Conservation (phyloP, 805 yeast genomes). For the Cyberlindnera euphorbiae region DNA sequence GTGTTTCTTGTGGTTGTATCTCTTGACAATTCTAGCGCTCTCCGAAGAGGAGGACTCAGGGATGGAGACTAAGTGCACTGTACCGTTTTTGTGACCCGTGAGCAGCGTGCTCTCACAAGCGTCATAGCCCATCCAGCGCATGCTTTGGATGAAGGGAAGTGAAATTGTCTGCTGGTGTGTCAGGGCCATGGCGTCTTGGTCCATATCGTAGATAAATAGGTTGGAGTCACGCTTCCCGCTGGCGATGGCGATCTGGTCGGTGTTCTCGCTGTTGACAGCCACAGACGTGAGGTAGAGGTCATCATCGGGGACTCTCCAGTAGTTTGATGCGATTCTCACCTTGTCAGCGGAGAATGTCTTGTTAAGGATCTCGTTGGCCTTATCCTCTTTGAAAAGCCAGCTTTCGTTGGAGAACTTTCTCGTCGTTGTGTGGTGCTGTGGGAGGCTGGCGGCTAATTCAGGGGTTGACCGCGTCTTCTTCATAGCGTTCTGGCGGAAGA, state of each 20-base stretch:
- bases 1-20: conserved; percentile 76
- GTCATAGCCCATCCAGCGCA: conserved; percentile 47
- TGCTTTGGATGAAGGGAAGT: conserved; percentile 47
- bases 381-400: conserved; percentile 18
- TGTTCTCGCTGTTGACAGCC: conserved; percentile 26
- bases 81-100: conserved; percentile 78
- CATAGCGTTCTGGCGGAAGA: conserved; percentile 27
- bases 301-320: conserved; percentile 28
- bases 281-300: conserved; percentile 43
- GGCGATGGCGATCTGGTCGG: conserved; percentile 44
- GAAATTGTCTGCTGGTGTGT: conserved; percentile 58
- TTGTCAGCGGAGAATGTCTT: conserved; percentile 39
- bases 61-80: conserved; percentile 64
- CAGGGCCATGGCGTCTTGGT: conserved; percentile 34
- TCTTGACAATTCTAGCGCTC: conserved; percentile 68
- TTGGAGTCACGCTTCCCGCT: conserved; percentile 43
- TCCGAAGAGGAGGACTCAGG: conserved; percentile 48
- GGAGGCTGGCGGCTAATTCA: conserved; percentile 6
- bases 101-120: conserved; percentile 37
- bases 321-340: conserved; percentile 28
- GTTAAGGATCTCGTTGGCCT: conserved; percentile 33
- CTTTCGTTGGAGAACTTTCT: conserved; percentile 16
- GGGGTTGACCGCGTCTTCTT: conserved; percentile 9
- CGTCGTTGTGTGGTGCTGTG: not conserved
- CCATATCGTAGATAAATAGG: conserved; percentile 47